A percentile compares a stretch with the other conserved stretches of the same genome.
Evolutionary conservation across 2,329 filamentous ascomycete species (phyloP).

Genomic region (Exophiala viscosa): DNA sequence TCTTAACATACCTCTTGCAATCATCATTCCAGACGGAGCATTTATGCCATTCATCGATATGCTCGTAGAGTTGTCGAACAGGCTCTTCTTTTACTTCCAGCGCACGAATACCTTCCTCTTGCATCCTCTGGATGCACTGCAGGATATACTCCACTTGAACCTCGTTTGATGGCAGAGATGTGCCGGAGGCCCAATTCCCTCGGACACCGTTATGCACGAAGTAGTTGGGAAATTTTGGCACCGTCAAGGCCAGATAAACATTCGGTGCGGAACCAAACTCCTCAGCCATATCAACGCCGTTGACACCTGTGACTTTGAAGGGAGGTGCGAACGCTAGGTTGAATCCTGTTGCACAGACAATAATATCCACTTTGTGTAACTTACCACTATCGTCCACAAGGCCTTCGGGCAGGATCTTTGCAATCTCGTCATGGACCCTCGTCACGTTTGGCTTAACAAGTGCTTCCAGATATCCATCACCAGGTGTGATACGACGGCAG

Average conservation of each 20-base stretch:
- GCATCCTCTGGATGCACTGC: slow-evolving; percentile 13
- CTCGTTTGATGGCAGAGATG: slow-evolving; percentile 2
- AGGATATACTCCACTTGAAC: slow-evolving; percentile 12
- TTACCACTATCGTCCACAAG: slow-evolving; percentile 39
- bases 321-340: slow-evolving; percentile 29
- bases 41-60: slow-evolving; percentile 7
- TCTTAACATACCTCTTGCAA: too few species aligned
- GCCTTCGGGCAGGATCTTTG: slow-evolving; percentile 37
- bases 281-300: slow-evolving; percentile 7
- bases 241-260: slow-evolving; percentile 14
- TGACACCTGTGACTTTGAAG: slow-evolving; percentile 12
- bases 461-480: slow-evolving; percentile 52
- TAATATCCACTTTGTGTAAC: slow-evolving; percentile 38
- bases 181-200: slow-evolving; percentile 3
- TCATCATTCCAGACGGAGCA: slow-evolving; percentile 21
- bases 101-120: slow-evolving; percentile 13
- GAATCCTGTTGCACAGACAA: slow-evolving; percentile 45
- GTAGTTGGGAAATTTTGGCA: slow-evolving; percentile 21
- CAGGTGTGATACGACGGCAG: slow-evolving; percentile 50
- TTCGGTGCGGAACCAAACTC: slow-evolving; percentile 10
- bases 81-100: not conserved
- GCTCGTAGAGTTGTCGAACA: slow-evolving; percentile 10
- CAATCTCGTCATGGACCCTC: slow-evolving; percentile 37
- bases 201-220: slow-evolving; percentile 14
- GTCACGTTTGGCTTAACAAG: slow-evolving; percentile 34